Percentiles rank a stretch among this genome's conserved stretches.
Conservation (phyloP, 495 filamentous ascomycete genomes). For the Talaromyces nanjingensis region DNA sequence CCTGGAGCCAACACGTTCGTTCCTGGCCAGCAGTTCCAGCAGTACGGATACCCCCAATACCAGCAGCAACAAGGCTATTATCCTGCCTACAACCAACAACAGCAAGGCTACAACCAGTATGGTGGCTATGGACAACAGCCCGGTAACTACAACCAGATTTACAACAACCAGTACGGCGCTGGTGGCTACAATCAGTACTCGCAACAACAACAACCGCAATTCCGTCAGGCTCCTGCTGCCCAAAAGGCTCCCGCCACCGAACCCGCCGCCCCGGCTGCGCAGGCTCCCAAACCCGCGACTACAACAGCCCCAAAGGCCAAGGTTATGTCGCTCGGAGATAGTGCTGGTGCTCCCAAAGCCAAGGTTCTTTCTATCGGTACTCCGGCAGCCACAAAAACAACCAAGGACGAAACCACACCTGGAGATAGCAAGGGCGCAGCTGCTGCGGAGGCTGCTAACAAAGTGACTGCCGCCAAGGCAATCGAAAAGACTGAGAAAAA, state of each 20-base stretch:
- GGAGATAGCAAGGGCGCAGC: conserved; percentile 50
- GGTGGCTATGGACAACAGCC: conserved; percentile 39
- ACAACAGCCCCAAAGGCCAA: conserved; percentile 55
- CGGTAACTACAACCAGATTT: conserved; percentile 53
- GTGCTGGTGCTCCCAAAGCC: conserved; percentile 46
- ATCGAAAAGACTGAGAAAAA: conserved; percentile 71
- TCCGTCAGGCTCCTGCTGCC: conserved; percentile 52
- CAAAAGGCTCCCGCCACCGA: conserved; percentile 28
- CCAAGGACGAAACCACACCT: conserved; percentile 36
- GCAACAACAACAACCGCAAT: conserved; percentile 48
- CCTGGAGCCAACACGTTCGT: conserved; percentile 77
- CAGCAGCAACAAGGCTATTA: conserved; percentile 46
- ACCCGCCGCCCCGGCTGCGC: conserved; percentile 22
- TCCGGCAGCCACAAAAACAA: conserved; percentile 30
- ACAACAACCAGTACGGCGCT: conserved; percentile 47
- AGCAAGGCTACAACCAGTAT: conserved; percentile 33
- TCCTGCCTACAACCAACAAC: conserved; percentile 35
- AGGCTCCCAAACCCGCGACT: conserved; percentile 22
- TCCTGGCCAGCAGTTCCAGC: conserved; percentile 60
- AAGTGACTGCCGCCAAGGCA: conserved; percentile 73
- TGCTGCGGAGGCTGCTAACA: conserved; percentile 48
- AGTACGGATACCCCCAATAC: conserved; percentile 48
- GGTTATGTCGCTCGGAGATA: conserved; percentile 54
- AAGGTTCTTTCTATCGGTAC: conserved; percentile 64
- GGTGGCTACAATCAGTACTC: conserved; percentile 38